Evolutionary conservation across 768 basidiomycete species (phyloP).

Genomic region (Scleroderma bovista): DNA sequence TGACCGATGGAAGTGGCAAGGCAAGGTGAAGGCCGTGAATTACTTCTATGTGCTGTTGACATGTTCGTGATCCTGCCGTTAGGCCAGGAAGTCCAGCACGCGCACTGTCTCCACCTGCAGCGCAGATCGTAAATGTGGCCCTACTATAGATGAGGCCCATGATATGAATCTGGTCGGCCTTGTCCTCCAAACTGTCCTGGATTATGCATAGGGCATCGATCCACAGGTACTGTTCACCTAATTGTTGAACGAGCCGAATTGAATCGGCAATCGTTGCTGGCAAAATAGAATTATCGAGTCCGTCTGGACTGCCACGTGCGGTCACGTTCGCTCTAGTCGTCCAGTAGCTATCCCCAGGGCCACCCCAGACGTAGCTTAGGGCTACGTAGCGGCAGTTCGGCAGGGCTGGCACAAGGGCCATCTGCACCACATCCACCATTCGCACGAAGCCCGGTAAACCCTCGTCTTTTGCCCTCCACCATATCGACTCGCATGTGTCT

Average conservation of each 20-base stretch:
- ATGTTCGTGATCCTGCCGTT: conserved; percentile 3
- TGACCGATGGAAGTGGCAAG: conserved; percentile 11
- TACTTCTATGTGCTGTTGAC: conserved; percentile 11
- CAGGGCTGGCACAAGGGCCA: conserved; percentile 4
- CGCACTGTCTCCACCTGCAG: conserved; percentile 11
- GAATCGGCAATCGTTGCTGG: conserved; percentile 17
- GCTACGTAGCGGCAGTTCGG: conserved; percentile 1
- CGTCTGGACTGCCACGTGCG: neutral
- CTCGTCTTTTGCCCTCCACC: neutral
- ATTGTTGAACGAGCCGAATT: conserved; percentile 8
- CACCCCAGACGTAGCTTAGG: conserved; percentile 5
- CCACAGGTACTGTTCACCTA: conserved; percentile 22
- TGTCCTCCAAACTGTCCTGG: conserved; percentile 18
- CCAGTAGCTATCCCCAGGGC: conserved; percentile 1
- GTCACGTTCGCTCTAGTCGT: neutral
- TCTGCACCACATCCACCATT: conserved; percentile 1
- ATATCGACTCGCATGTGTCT: conserved; percentile 7
- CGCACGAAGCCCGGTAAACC: conserved; percentile 2
- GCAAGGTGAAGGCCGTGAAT: conserved; percentile 20
- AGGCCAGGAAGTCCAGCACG: conserved; percentile 11
- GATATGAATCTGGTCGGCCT: conserved; percentile 7
- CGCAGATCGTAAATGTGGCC: conserved; percentile 14
- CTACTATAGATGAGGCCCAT: conserved; percentile 18
- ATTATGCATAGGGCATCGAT: conserved; percentile 20
- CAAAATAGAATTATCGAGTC: conserved; percentile 3